phyloP scores from a whole-genome alignment of 768 basidiomycete species.

The Crassisporium funariophilum region DNA sequence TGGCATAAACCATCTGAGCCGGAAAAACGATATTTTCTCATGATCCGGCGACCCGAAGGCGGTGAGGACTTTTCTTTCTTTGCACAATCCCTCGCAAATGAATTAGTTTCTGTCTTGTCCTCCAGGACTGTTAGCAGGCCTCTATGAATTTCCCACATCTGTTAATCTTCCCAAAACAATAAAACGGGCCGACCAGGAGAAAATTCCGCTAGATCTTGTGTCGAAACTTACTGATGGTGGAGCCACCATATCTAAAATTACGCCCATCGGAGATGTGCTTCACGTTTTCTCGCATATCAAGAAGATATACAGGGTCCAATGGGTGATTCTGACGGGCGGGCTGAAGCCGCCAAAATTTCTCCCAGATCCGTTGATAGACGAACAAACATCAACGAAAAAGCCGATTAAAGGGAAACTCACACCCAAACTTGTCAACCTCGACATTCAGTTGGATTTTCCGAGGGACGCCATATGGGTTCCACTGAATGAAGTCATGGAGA shows the following conservation, averaged over 20 bases:
- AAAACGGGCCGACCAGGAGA: slow-evolving; percentile 39
- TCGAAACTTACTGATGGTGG: slow-evolving; percentile 34
- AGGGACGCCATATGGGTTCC: slow-evolving; percentile 50
- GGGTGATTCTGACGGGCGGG: slow-evolving; percentile 68
- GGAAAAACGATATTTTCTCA: slow-evolving; percentile 62
- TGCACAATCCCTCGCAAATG: slow-evolving; percentile 8
- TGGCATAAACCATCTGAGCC: slow-evolving; percentile 50
- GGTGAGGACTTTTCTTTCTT: slow-evolving; percentile 48
- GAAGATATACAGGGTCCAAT: slow-evolving; percentile 80
- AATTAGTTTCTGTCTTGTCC: slow-evolving; percentile 7
- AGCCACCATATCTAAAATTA: slow-evolving; percentile 43
- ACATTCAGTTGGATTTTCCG: slow-evolving; percentile 11
- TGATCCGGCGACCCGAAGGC: slow-evolving; percentile 80
- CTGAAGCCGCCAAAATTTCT: slow-evolving; percentile 39
- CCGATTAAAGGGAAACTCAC: slow-evolving; percentile 11
- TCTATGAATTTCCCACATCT: slow-evolving; percentile 83
- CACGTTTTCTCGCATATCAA: slow-evolving; percentile 91
- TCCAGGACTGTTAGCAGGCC: slow-evolving; percentile 84
- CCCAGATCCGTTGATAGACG: slow-evolving; percentile 4
- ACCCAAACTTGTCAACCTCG: slow-evolving; percentile 8
- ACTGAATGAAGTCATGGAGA: slow-evolving; percentile 52
- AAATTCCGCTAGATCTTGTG: slow-evolving; percentile 41
- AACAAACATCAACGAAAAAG: slow-evolving; percentile 18
- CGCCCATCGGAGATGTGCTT: slow-evolving; percentile 62
- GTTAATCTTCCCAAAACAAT: slow-evolving; percentile 52